A percentile compares a stretch with the other conserved stretches of the same genome.
These are phyloP conservation scores for Chlorophyllum brunneum DNA, from an alignment of 768 basidiomycete species.

Conservation along the genomic window DNA sequence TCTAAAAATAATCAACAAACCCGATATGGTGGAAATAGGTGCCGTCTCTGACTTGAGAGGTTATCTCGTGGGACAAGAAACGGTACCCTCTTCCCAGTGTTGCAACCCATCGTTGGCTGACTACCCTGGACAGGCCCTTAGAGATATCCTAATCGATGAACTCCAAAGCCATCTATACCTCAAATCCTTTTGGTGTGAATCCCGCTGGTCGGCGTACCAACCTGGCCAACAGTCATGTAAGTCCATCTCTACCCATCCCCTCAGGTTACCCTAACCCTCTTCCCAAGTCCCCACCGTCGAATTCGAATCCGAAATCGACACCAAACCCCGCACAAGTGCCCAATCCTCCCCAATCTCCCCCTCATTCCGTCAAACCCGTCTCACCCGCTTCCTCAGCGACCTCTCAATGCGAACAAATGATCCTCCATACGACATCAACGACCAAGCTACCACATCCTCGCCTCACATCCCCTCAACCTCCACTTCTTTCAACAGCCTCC, in stretches of 20 bases:
- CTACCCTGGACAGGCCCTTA: conserved; percentile 56
- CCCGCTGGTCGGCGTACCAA: conserved; percentile 82
- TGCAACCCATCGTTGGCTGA: not conserved
- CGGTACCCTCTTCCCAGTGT: conserved; percentile 38
- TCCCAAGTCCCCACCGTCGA: conserved; percentile 61
- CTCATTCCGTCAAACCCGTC: conserved; percentile 39
- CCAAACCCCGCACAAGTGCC: conserved; percentile 23
- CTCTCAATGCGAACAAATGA: conserved; percentile 75
- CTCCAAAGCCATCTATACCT: conserved; percentile 96
- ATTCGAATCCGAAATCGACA: conserved; percentile 49
- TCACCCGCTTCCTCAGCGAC: conserved; percentile 60
- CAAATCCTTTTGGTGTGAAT: conserved; percentile 94
- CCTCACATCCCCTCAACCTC: conserved; percentile 19
- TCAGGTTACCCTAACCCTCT: not conserved
- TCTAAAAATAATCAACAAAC: conserved; percentile 85
- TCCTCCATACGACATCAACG: conserved; percentile 62
- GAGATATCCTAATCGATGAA: conserved; percentile 93
- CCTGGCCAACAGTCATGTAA: conserved; percentile 75
- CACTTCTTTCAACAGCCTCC: conserved; percentile 15
- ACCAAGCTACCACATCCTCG: conserved; percentile 26
- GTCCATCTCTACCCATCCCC: conserved; percentile 23
- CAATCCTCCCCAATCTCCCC: conserved; percentile 37
- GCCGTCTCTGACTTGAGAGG: conserved; percentile 84
- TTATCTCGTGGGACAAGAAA: conserved; percentile 85
- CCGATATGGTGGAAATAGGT: conserved; percentile 94